Evolutionary conservation across 2,329 filamentous ascomycete genomes (phyloP).

Genomic region (Stachybotrys chlorohalonatus): DNA sequence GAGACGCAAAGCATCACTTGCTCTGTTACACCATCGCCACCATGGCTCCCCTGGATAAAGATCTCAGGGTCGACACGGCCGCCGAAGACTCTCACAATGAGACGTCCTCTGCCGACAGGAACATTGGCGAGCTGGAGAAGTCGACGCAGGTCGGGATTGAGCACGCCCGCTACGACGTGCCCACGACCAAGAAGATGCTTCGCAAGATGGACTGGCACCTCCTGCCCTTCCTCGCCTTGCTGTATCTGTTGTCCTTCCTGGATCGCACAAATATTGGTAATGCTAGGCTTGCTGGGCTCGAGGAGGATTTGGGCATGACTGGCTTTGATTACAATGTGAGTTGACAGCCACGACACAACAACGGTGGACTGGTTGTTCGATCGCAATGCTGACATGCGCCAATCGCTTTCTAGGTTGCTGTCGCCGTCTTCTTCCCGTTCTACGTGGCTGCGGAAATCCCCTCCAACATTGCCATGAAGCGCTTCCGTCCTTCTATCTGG

Average conservation of each 20-base stretch:
- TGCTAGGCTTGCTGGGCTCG: constrained; percentile 47
- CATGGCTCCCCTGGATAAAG: not conserved
- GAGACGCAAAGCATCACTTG: not conserved
- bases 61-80: constrained; percentile 1
- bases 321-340: constrained; percentile 24
- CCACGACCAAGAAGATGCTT: constrained; percentile 39
- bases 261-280: constrained; percentile 40
- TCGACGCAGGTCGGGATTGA: constrained; percentile 14
- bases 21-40: not conserved
- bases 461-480: constrained; percentile 48
- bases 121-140: constrained; percentile 13
- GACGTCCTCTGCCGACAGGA: constrained; percentile 16
- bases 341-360: not conserved
- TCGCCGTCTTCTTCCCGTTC: constrained; percentile 44
- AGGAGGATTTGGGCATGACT: constrained; percentile 18
- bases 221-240: constrained; percentile 49
- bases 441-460: constrained; percentile 46
- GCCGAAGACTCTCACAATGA: constrained; percentile 5
- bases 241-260: constrained; percentile 48
- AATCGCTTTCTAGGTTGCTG: constrained; percentile 22
- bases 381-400: not conserved
- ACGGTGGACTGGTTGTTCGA: too few species aligned
- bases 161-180: constrained; percentile 18
- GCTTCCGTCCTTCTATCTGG: constrained; percentile 40
- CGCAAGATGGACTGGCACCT: constrained; percentile 45